Evolutionary conservation across 2,329 filamentous ascomycete genomes (phyloP).

Genomic region (Trichoderma cornu-damae): DNA sequence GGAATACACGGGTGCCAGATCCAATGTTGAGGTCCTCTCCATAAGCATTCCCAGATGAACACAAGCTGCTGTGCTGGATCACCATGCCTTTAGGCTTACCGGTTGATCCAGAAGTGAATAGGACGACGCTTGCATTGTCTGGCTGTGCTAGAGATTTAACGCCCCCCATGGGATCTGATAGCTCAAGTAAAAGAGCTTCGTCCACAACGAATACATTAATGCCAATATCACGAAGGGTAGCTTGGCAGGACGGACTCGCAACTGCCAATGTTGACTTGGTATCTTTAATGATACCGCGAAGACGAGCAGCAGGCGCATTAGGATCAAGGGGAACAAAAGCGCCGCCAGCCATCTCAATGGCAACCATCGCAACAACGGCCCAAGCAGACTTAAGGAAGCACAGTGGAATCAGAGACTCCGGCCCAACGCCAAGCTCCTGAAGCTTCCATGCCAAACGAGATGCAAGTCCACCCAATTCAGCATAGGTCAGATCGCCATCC

Average conservation of each 20-base stretch:
- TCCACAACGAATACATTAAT: conserved; percentile 15
- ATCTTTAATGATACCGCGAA: conserved; percentile 12
- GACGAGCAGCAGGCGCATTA: conserved; percentile 11
- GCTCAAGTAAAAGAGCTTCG: conserved; percentile 1
- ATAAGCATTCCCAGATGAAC: conserved; percentile 13
- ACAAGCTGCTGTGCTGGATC: conserved; percentile 16
- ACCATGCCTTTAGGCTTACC: conserved; percentile 13
- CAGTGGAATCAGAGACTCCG: conserved; percentile 19
- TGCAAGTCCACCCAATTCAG: conserved; percentile 3
- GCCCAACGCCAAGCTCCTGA: conserved; percentile 12
- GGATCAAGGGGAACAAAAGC: conserved; percentile 23
- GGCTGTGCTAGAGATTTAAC: conserved; percentile 3
- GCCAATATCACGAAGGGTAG: background rate
- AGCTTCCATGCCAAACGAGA: conserved; percentile 16
- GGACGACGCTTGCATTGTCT: conserved; percentile 8
- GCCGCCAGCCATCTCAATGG: conserved; percentile 21
- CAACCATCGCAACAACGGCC: conserved; percentile 21
- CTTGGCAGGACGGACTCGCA: conserved; percentile 4
- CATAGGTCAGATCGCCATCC: conserved; percentile 19
- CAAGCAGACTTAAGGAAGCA: conserved; percentile 22
- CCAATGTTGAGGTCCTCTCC: conserved; percentile 12
- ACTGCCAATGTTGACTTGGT: conserved; percentile 5
- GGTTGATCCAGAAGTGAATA: conserved; percentile 18
- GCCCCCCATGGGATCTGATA: conserved; percentile 2
- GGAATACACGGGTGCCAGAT: conserved; percentile 17